phyloP scores from a whole-genome alignment of 208 protist species.

The Kentomonas sorsogonicus region DNA sequence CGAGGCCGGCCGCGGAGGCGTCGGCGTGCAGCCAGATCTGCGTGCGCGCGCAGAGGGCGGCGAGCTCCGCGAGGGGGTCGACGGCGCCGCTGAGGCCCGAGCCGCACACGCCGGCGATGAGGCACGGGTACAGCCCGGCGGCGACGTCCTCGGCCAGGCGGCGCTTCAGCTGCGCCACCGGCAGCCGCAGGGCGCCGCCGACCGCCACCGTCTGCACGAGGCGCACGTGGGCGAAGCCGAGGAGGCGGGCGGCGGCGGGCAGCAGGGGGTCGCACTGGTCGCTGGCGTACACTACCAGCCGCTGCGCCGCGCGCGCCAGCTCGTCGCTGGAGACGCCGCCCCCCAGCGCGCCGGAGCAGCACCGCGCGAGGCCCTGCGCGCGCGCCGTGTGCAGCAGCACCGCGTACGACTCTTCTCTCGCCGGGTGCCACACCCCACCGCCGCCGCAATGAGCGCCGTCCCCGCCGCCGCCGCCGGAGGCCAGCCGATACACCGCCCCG shows the following conservation, averaged over 20 bases:
- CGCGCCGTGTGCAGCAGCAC: slow-evolving; percentile 42
- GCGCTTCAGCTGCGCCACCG: slow-evolving; percentile 35
- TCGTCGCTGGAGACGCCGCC: slow-evolving; percentile 5
- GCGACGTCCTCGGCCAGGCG: slow-evolving; percentile 59
- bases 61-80: slow-evolving; percentile 43
- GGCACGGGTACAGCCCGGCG: slow-evolving; percentile 44
- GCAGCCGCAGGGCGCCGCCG: slow-evolving; percentile 24
- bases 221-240: slow-evolving; percentile 54
- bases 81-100: slow-evolving; percentile 38
- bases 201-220: slow-evolving; percentile 41
- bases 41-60: slow-evolving; percentile 36
- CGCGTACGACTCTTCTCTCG: slow-evolving; percentile 44
- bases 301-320: slow-evolving; percentile 12
- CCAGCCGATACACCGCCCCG: neutral
- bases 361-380: slow-evolving; percentile 42
- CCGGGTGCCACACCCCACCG: slow-evolving; percentile 44
- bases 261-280: slow-evolving; percentile 61
- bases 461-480: neutral
- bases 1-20: slow-evolving; percentile 37
- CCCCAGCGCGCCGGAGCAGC: slow-evolving; percentile 4
- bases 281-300: slow-evolving; percentile 59
- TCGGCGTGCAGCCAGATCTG: slow-evolving; percentile 76
- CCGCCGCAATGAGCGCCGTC: slow-evolving; percentile 9
- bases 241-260: slow-evolving; percentile 34
- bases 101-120: slow-evolving; percentile 60